Evolutionary conservation across 129 eudicot species (phyloP), one percentile per base, ranked within the genome.

Genomic region (Sambucus nigra): DNA sequence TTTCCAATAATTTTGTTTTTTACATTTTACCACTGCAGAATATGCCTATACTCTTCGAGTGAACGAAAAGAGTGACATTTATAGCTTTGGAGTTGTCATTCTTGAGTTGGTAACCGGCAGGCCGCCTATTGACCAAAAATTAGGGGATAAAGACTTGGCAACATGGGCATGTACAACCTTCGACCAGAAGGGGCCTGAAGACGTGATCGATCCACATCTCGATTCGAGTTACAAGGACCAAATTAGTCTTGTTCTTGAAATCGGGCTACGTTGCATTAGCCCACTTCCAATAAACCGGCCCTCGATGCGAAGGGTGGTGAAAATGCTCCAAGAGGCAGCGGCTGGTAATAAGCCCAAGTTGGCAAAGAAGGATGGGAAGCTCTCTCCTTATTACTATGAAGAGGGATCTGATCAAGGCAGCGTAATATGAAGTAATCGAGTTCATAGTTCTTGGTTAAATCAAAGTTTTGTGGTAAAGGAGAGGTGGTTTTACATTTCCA

Each of bases 41-140:
- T 89, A 89, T 56, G 97, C 95, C 13, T 89, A 89, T 51, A 89
- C 97, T 0, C 86, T 89, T 33, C 80, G 83, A 25, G 95, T 89
- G 49, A 81, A 74, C 35, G 97, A 89, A 51, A 89, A 84, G 79
- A 89, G 97, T 26, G 97, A 89, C 69, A 79, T 76, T 25, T 89
- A 89, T 65, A 89, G 97, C 69, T 89, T 84, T 31, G 97, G 97
- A 7, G 80, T 89, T 6, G 97, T 89, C 47, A 72, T 89, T 25
- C 57, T 89, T 19, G 97, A 89, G 71, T 70, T 89, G 4, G 83
- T 89, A 51, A 84, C 97, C 0, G 95, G 97, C 18, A 81, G 77
- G 41, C 70, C 62, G 21, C 88, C 97, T 0, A 61, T 71, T 2
- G 93, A 79, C 61, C 88, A 65, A 1, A 77, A 73, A 21, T 69